These are phyloP conservation scores for Plasmopara viticola DNA, from an alignment of 352 stramenopile species.

Conservation along the genomic window DNA sequence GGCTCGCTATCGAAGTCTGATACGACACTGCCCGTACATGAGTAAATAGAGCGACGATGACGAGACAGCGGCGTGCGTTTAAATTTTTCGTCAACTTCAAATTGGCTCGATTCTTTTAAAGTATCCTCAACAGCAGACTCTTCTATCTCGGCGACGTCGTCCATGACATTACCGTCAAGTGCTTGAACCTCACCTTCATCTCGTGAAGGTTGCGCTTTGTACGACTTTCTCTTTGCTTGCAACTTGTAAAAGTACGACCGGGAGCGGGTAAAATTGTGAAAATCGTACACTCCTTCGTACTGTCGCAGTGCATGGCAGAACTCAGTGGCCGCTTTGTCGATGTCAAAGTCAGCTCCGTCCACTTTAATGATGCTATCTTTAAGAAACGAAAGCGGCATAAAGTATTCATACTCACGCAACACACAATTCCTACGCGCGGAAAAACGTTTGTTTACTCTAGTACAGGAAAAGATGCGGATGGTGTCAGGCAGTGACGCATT, in stretches of 20 bases:
- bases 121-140: conserved; percentile 19
- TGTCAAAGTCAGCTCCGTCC: conserved; percentile 21
- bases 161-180: conserved; percentile 10
- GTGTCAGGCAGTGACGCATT: conserved; percentile 73
- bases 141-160: conserved; percentile 8
- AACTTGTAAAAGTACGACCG: conserved; percentile 72
- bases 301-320: conserved; percentile 46
- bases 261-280: conserved; percentile 89
- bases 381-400: conserved; percentile 78
- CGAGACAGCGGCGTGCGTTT: conserved; percentile 53
- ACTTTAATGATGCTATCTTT: conserved; percentile 33
- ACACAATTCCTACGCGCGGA: conserved; percentile 82
- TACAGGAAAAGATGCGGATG: conserved; percentile 85
- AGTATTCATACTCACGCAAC: conserved; percentile 89
- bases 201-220: conserved; percentile 14
- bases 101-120: conserved; percentile 27
- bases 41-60: conserved; percentile 75
- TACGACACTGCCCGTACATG: conserved; percentile 58
- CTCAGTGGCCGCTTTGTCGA: conserved; percentile 33
- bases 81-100: conserved; percentile 29
- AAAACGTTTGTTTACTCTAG: conserved; percentile 87
- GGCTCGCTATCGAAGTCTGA: conserved; percentile 50
- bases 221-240: conserved; percentile 35
- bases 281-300: conserved; percentile 86
- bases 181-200: conserved; percentile 6